Conservation (phyloP, 768 basidiomycete genomes). For the Dacryopinax primogenitus region DNA sequence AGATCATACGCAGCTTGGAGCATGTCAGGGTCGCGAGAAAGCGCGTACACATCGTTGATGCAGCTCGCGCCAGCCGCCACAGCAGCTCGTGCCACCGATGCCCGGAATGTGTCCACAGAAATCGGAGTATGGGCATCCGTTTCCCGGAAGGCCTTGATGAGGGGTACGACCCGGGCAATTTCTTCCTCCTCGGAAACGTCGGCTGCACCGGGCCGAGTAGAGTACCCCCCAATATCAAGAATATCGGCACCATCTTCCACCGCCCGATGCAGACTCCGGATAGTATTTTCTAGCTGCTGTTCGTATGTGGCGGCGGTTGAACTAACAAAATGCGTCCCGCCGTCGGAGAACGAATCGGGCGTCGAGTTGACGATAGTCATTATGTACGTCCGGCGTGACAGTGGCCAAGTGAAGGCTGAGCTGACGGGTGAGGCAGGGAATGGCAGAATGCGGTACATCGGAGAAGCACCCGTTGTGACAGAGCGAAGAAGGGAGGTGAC, state of each 20-base stretch:
- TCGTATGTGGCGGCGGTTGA: not conserved
- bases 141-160: constrained; percentile 46
- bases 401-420: constrained; percentile 19
- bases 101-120: constrained; percentile 83
- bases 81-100: constrained; percentile 56
- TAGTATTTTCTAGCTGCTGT: constrained; percentile 4
- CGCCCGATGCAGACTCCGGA: constrained; percentile 33
- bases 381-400: constrained; percentile 39
- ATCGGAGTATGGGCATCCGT: constrained; percentile 36
- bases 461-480: not conserved
- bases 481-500: constrained; percentile 36
- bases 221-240: constrained; percentile 88
- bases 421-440: constrained; percentile 11
- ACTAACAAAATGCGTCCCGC: constrained; percentile 38
- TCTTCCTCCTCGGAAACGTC: constrained; percentile 61
- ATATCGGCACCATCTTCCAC: constrained; percentile 53
- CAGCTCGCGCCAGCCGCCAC: constrained; percentile 75
- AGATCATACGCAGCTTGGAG: constrained; percentile 47
- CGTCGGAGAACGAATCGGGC: constrained; percentile 94
- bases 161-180: constrained; percentile 53
- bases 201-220: constrained; percentile 70
- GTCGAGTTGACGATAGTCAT: constrained; percentile 93
- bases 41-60: constrained; percentile 85
- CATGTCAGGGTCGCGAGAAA: constrained; percentile 52
- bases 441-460: not conserved